Conservation (phyloP, 2,329 filamentous ascomycete species). For the Trichoderma endophyticum region DNA sequence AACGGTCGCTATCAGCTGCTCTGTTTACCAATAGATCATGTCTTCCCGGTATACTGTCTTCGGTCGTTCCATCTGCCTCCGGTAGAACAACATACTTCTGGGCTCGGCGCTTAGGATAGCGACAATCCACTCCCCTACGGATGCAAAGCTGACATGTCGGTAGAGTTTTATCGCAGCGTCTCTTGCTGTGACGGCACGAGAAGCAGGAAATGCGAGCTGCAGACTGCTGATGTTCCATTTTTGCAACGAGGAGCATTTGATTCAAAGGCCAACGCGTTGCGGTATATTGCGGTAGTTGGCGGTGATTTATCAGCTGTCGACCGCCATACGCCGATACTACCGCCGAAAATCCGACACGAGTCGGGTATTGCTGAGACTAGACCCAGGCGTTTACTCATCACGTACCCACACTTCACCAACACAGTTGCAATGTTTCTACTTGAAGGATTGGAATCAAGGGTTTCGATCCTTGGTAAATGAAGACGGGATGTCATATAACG, state of each 20-base stretch:
- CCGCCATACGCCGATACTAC: background rate
- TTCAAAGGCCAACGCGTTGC: background rate
- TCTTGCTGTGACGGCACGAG: background rate
- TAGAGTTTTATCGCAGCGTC: background rate
- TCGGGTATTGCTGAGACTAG: background rate
- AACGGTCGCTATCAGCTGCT: background rate
- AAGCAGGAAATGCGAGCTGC: background rate
- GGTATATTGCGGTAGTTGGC: background rate
- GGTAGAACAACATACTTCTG: background rate
- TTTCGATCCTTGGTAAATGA: background rate
- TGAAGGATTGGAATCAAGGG: background rate
- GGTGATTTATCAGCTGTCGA: background rate
- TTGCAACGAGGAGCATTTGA: background rate
- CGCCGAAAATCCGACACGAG: background rate
- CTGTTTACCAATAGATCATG: background rate
- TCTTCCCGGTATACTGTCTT: background rate
- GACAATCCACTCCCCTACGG: background rate
- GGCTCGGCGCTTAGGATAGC: background rate
- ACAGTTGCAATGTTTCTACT: background rate
- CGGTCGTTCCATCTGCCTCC: background rate
- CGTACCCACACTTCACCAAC: background rate
- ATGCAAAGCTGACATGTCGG: background rate
- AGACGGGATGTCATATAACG: background rate
- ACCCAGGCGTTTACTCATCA: background rate
- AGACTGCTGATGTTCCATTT: background rate